Conservation (phyloP, 2,329 filamentous ascomycete species). For the Ilyonectria mors-panacis region DNA sequence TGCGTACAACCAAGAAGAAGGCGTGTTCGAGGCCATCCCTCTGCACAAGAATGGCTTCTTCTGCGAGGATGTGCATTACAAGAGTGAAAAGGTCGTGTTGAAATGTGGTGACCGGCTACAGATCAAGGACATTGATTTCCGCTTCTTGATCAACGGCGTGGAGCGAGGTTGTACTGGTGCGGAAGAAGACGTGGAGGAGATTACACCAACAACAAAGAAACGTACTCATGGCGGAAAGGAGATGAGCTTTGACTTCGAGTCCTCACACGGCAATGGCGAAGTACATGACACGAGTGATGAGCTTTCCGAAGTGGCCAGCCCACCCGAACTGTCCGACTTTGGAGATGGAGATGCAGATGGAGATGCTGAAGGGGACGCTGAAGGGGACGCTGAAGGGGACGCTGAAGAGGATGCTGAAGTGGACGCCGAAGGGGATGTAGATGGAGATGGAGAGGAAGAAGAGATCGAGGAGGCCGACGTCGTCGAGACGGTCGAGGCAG, state of each 20-base stretch:
- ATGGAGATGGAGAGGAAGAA: conserved; percentile 39
- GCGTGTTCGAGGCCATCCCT: conserved; percentile 75
- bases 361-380: conserved; percentile 38
- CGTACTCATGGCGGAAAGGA: conserved; percentile 73
- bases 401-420: conserved; percentile 48
- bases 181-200: conserved; percentile 66
- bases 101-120: conserved; percentile 77
- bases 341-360: conserved; percentile 59
- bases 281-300: conserved; percentile 71
- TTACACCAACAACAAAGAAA: conserved; percentile 58
- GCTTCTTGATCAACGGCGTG: conserved; percentile 78
- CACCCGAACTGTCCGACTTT: conserved; percentile 58
- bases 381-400: conserved; percentile 53
- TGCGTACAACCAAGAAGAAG: conserved; percentile 74
- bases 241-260: conserved; percentile 83
- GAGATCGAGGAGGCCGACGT: conserved; percentile 49
- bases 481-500: conserved; percentile 47
- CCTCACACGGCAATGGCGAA: conserved; percentile 70
- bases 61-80: conserved; percentile 72
- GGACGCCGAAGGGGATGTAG: conserved; percentile 39
- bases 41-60: conserved; percentile 79
- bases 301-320: conserved; percentile 61
- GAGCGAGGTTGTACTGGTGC: conserved; percentile 70
- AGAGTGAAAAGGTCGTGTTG: conserved; percentile 69
- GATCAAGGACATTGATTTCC: conserved; percentile 79